A percentile compares a stretch with the other conserved stretches of the same genome.
These are phyloP conservation scores for Exophiala mesophila DNA, from an alignment of 2,329 filamentous ascomycete genomes.

Conservation along the genomic window DNA sequence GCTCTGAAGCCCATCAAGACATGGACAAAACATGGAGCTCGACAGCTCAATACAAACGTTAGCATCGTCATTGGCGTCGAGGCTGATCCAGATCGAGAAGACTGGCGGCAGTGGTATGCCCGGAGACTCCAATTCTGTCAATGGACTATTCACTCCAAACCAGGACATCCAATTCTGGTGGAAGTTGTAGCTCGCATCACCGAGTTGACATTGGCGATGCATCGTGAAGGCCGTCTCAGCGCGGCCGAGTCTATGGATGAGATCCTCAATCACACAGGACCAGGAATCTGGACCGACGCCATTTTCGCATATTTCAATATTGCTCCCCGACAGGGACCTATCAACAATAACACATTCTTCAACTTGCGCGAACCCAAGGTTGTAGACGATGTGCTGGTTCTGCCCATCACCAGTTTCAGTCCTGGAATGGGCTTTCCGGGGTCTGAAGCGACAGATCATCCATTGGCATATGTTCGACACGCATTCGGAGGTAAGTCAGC, in stretches of 20 bases:
- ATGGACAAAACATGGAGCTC: slow-evolving; percentile 1
- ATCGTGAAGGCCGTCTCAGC: slow-evolving; percentile 51
- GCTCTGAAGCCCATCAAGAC: slow-evolving; percentile 1
- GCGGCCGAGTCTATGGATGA: slow-evolving; percentile 47
- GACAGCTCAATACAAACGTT: slow-evolving; percentile 52
- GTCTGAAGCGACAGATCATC: slow-evolving; percentile 1
- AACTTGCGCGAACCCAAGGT: slow-evolving; percentile 77
- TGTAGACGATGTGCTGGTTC: slow-evolving; percentile 83
- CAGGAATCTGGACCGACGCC: slow-evolving; percentile 86
- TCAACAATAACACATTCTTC: background rate
- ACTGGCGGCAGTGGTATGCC: slow-evolving; percentile 94
- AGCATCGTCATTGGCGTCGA: slow-evolving; percentile 90
- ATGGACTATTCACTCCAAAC: slow-evolving; percentile 94
- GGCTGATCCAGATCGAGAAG: slow-evolving; percentile 82
- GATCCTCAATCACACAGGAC: slow-evolving; percentile 89
- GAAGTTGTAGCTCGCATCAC: slow-evolving; percentile 75
- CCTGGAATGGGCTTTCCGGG: background rate
- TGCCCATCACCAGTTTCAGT: slow-evolving; percentile 97
- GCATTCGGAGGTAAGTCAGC: slow-evolving; percentile 2
- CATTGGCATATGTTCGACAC: slow-evolving; percentile 1
- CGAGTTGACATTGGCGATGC: slow-evolving; percentile 60
- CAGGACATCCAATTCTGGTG: slow-evolving; percentile 82
- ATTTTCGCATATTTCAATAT: slow-evolving; percentile 64
- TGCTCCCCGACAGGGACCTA: slow-evolving; percentile 39
- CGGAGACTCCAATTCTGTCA: slow-evolving; percentile 95